Base-by-base conservation (phyloP, 2,329 filamentous ascomycete species). In the Canariomyces notabilis region DNA sequence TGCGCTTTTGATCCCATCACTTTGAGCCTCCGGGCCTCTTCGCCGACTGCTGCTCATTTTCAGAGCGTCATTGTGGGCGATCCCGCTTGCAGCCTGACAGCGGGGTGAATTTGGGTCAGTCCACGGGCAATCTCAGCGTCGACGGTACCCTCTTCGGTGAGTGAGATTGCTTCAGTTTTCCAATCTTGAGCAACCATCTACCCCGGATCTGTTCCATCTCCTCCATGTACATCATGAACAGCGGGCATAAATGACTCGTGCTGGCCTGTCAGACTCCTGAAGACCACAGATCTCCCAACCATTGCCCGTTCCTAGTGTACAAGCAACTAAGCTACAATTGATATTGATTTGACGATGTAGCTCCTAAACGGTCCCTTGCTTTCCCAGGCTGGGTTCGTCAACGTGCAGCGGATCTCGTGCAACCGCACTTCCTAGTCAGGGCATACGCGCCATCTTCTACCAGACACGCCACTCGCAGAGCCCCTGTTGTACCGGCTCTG, bases 31-130 rank as follows among this genome's bases (percentile, higher is more conserved):
- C 14, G 11, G 12, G n/a, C 29, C 6, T 26, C 11, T 15, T 22
- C 14, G 16, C 14, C 26, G 26, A 29, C 4, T 11, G 14, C n/a
- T n/a, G n/a, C n/a, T n/a, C n/a, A n/a, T n/a, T n/a, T n/a, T n/a
- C n/a, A n/a, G n/a, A n/a, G n/a, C n/a, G n/a, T n/a, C n/a, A n/a
- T n/a, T n/a, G n/a, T n/a, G n/a, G n/a, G n/a, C n/a, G n/a, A n/a
- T n/a, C n/a, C n/a, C n/a, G n/a, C n/a, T n/a, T n/a, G n/a, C 38
- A 37, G 44, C 44, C 46, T 42, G 26, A 35, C 37, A 37, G 37
- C n/a, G 5, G n/a, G 22, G 20, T 31, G 42, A 21, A 46, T 21
- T 39, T 38, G n/a, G 20, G 23, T 29, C 20, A 35, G 12, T 6
- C 21, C 44, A 19, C n/a, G n/a, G n/a, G n/a, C n/a, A 22, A 18